These are phyloP conservation scores for Peronosclerospora sorghi DNA, from an alignment of 352 stramenopile species.

Conservation along the genomic window DNA sequence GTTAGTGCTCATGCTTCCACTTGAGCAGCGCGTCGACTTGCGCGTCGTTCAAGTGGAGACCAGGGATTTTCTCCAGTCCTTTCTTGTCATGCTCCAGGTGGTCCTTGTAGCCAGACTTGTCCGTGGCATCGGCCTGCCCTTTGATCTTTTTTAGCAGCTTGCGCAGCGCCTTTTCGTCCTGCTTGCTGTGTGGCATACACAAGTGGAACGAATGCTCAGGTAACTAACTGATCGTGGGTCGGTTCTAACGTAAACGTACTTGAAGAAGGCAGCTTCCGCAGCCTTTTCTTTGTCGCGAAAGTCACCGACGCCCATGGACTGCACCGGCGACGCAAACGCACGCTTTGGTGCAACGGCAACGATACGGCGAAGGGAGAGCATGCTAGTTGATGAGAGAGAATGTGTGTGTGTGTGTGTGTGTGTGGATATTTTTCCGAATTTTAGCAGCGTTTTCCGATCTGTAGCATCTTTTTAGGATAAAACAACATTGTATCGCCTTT, in stretches of 20 bases:
- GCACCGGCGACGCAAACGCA: conserved; percentile 34
- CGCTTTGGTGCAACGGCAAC: conserved; percentile 33
- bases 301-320: conserved; percentile 35
- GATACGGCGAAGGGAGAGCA: conserved; percentile 61
- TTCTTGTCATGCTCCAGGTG: conserved; percentile 72
- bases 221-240: too few species aligned
- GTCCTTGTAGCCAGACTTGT: conserved; percentile 49
- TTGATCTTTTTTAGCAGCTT: conserved; percentile 85
- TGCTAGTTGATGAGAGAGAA: too few species aligned
- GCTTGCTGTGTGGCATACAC: conserved; percentile 38
- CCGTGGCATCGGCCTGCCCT: conserved; percentile 56
- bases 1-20: conserved; percentile 85
- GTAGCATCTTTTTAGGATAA: too few species aligned
- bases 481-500: too few species aligned
- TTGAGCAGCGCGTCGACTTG: conserved; percentile 75
- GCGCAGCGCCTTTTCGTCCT: conserved; percentile 78
- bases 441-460: too few species aligned
- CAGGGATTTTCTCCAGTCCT: conserved; percentile 51
- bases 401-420: too few species aligned
- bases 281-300: conserved; percentile 68
- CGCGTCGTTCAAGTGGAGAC: conserved; percentile 50
- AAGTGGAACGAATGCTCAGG: neutral
- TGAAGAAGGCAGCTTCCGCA: conserved; percentile 72
- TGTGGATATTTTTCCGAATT: too few species aligned
- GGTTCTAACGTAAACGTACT: too few species aligned